phyloP scores from a whole-genome alignment of 768 basidiomycete species.

The Tulasnella sp. region DNA sequence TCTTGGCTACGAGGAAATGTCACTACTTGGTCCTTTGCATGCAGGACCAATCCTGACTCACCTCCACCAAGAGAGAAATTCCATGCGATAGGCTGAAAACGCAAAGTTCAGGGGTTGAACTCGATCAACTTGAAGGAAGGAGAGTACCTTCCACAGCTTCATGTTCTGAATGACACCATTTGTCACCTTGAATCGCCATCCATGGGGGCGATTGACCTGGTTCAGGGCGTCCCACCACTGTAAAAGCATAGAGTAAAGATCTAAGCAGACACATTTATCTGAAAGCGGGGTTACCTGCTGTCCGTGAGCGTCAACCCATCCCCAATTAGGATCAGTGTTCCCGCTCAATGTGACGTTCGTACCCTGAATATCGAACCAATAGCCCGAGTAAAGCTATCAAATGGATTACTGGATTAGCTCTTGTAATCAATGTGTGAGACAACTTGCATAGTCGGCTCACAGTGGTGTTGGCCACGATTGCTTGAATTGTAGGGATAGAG shows the following conservation, averaged over 20 bases:
- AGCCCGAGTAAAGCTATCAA: background rate
- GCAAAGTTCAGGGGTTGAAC: no score
- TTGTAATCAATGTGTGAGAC: constrained; percentile 30
- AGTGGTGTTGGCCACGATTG: constrained; percentile 42
- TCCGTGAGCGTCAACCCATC: constrained; percentile 37
- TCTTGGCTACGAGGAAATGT: constrained; percentile 31
- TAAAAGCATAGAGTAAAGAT: background rate
- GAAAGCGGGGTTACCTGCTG: constrained; percentile 32
- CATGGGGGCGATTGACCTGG: constrained; percentile 36
- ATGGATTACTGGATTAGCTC: background rate
- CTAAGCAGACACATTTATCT: background rate
- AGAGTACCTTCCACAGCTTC: constrained; percentile 34
- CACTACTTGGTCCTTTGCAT: background rate
- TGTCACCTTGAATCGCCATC: constrained; percentile 39
- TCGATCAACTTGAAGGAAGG: no score
- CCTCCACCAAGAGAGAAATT: constrained; percentile 40
- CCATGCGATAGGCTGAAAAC: constrained; percentile 43
- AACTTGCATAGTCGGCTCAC: constrained; percentile 42
- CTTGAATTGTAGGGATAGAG: constrained; percentile 36
- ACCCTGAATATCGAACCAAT: constrained; percentile 15
- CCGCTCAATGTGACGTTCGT: constrained; percentile 35
- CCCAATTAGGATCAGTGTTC: constrained; percentile 32
- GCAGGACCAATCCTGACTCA: background rate
- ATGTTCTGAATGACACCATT: constrained; percentile 33
- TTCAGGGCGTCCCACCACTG: constrained; percentile 21